Base-by-base conservation (phyloP, 257 asterid species). In the Paraleonurus japonicus region DNA sequence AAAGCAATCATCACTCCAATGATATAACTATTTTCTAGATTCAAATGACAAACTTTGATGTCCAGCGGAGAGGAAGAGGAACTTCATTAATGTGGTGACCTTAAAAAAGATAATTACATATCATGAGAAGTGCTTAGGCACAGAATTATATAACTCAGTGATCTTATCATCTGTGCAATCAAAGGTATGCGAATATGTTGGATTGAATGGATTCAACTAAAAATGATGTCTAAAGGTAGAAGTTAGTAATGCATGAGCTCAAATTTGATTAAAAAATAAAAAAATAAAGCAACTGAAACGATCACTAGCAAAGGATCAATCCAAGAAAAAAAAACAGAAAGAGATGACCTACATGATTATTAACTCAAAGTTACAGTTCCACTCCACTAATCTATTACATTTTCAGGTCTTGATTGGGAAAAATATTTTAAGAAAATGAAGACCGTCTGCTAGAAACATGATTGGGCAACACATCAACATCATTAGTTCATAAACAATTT, bases 41-140 rank as follows among this genome's bases (percentile, higher is more conserved):
- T 54, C 30, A 51, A 17, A 5, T 1, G 58, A 51, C n/a, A 54
- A 62, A 17, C 37, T 12, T 33, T 23, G 20, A 30, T 16, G n/a
- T 19, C 47, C 27, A 65, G 7, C 43, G 67, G 41, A 26, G 20
- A 62, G 47, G 70, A 5, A 55, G 61, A 19, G 51, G 30, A 33
- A 15, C 26, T 41, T 22, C 11, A 45, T 28, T 8, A 7, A 47
- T 5, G 19, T 50, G 20, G 22, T 11, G 45, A 22, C 4, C 19
- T 47, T 7, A 28, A 27, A 70, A 35, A 76, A 72, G 24, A 72
- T 69, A 67, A 33, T 26, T 63, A 28, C 62, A 41, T 20, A 50
- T 33, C 62, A 47, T 48, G 19, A 50, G 24, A 43, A 11, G 15
- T 26, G 12, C 47, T 24, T 4, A 39, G 6, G 45, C n/a, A 70